Conservation (phyloP, 768 basidiomycete genomes). For the Coprinellus micaceus region DNA sequence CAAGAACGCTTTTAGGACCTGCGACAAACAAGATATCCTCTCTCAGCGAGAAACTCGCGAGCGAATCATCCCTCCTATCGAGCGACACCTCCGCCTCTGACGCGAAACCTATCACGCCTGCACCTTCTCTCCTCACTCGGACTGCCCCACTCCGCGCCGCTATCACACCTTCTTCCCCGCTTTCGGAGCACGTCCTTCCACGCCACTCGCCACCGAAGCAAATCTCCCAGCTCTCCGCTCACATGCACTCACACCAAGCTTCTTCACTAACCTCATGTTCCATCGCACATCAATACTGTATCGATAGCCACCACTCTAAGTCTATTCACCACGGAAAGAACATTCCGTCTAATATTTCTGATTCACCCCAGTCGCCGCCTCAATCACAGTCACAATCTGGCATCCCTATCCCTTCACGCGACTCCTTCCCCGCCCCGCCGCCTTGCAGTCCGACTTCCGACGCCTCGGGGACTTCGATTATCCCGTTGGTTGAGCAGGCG, state of each 20-base stretch:
- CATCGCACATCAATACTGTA: slow-evolving; percentile 1
- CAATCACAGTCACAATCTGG: slow-evolving; percentile 14
- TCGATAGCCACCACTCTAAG: not conserved
- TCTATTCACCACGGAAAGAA: not conserved
- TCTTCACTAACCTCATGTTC: slow-evolving; percentile 24
- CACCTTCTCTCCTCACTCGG: slow-evolving; percentile 54
- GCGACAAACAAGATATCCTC: slow-evolving; percentile 22
- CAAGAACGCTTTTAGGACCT: slow-evolving; percentile 24
- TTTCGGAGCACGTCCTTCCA: slow-evolving; percentile 20
- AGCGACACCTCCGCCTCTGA: slow-evolving; percentile 11
- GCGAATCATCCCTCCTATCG: slow-evolving; percentile 7
- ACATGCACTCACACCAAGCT: slow-evolving; percentile 33
- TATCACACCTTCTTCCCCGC: slow-evolving; percentile 12
- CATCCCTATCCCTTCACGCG: slow-evolving; percentile 8
- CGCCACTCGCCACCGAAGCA: slow-evolving; percentile 39
- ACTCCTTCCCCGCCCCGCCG: slow-evolving; percentile 12
- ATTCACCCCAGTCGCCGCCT: too few relatives aligned
- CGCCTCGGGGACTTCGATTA: slow-evolving; percentile 3
- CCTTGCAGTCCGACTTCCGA: slow-evolving; percentile 11
- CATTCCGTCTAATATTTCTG: slow-evolving; percentile 6
- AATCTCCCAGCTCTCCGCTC: slow-evolving; percentile 38
- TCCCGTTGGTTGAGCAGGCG: not conserved
- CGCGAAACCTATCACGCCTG: slow-evolving; percentile 18
- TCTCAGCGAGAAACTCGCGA: slow-evolving; percentile 21
- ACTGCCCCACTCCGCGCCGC: slow-evolving; percentile 47